Conservation (phyloP, 106 monocot genomes). For the Dendrobium nobile region DNA sequence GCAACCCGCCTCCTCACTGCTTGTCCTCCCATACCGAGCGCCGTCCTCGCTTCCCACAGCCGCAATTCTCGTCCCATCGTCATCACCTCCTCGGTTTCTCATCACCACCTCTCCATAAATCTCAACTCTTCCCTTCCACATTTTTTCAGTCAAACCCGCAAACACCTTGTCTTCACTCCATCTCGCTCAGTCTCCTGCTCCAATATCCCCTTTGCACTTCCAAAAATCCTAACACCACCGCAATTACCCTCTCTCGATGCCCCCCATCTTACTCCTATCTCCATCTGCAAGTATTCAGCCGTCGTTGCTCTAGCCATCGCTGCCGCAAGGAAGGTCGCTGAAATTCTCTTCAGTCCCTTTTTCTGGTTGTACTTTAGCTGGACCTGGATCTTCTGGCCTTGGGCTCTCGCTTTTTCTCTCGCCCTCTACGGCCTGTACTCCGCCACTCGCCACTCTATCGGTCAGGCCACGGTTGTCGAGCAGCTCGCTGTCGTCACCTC, state of each 20-base stretch:
- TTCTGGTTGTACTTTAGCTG: conserved; percentile 80
- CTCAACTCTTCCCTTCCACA: background rate
- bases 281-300: conserved; percentile 57
- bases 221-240: background rate
- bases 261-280: conserved; percentile 41
- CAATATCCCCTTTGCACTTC: conserved; percentile 1
- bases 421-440: conserved; percentile 44
- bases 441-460: conserved; percentile 23
- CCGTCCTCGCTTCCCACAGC: background rate
- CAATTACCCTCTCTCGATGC: conserved; percentile 14
- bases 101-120: background rate
- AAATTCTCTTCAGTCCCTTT: conserved; percentile 42
- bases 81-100: background rate
- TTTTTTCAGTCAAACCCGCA: conserved; percentile 35
- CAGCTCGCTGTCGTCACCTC: conserved; percentile 56
- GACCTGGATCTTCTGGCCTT: conserved; percentile 78
- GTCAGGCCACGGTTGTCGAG: conserved; percentile 32
- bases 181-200: conserved; percentile 5
- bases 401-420: conserved; percentile 31
- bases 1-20: background rate
- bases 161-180: conserved; percentile 20
- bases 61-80: background rate
- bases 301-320: conserved; percentile 29
- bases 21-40: conserved; percentile 8
- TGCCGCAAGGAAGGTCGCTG: conserved; percentile 16